Evolutionary conservation across 768 basidiomycete species (phyloP).

Genomic region (Nevesoporus exiguus): DNA sequence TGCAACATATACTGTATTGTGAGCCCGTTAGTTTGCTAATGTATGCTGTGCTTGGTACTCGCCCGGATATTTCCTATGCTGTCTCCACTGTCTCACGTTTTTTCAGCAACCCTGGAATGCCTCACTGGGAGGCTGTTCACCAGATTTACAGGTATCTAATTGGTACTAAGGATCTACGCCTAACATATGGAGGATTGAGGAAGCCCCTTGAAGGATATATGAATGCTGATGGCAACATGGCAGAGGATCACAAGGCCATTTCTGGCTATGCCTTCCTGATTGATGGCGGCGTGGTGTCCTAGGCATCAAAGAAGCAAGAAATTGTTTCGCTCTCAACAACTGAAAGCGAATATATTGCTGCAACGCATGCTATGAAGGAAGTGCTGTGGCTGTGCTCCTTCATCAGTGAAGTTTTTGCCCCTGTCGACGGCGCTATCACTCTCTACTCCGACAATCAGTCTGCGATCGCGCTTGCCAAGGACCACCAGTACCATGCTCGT

Average conservation of each 20-base stretch:
- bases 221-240: not conserved
- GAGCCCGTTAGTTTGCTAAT: not conserved
- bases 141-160: not conserved
- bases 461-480: not conserved
- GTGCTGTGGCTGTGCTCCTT: not conserved
- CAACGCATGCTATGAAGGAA: not conserved
- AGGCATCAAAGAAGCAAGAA: not conserved
- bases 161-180: not conserved
- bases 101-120: not conserved
- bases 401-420: not conserved
- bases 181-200: not conserved
- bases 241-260: not conserved
- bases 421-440: not conserved
- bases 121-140: not conserved
- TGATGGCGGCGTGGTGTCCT: not conserved
- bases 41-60: slow-evolving; percentile 10
- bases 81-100: not conserved
- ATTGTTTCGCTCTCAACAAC: not conserved
- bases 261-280: not conserved
- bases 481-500: not conserved
- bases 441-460: not conserved
- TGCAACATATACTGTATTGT: slow-evolving; percentile 12
- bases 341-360: not conserved
- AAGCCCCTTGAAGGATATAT: not conserved
- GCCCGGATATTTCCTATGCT: not conserved